These are phyloP conservation scores for Podila epigama DNA, from an alignment of 192 early-diverging fungal species.

Conservation along the genomic window DNA sequence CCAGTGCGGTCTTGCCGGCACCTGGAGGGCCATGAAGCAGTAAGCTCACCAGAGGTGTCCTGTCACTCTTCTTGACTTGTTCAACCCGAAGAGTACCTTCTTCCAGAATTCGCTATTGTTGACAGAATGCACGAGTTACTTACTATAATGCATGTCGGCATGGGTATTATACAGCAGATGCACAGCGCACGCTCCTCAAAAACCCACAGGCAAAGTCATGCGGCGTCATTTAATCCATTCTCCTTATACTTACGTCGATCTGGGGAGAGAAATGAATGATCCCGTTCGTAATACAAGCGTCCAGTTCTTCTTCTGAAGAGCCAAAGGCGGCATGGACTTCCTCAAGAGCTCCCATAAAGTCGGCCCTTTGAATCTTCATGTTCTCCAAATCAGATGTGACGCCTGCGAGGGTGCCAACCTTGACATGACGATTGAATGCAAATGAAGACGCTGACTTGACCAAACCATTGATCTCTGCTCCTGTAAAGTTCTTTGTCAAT, in stretches of 20 bases:
- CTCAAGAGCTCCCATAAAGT: slow-evolving; percentile 89
- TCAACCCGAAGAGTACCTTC: slow-evolving; percentile 70
- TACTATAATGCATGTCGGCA: too few species aligned
- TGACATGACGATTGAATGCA: slow-evolving; percentile 96
- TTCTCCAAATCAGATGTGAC: slow-evolving; percentile 87
- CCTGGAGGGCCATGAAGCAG: slow-evolving; percentile 87
- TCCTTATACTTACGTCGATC: slow-evolving; percentile 47
- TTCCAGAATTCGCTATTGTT: slow-evolving; percentile 64
- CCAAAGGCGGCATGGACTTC: slow-evolving; percentile 97
- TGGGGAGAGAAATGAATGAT: slow-evolving; percentile 78
- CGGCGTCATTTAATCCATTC: too few species aligned
- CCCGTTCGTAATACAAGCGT: slow-evolving; percentile 83
- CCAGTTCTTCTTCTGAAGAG: slow-evolving; percentile 89
- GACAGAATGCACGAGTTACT: not conserved
- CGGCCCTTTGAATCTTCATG: slow-evolving; percentile 84
- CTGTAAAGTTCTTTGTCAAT: slow-evolving; percentile 95
- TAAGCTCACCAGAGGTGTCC: slow-evolving; percentile 92
- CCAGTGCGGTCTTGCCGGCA: slow-evolving; percentile 94
- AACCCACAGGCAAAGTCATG: too few species aligned
- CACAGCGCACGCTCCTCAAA: too few species aligned
- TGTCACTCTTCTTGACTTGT: slow-evolving; percentile 77
- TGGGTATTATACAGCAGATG: too few species aligned
- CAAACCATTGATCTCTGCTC: slow-evolving; percentile 95
- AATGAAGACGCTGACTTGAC: slow-evolving; percentile 93
- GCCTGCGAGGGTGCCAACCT: slow-evolving; percentile 85